Evolutionary conservation across 1,284 basidiomycete genomes (phyloP).

Genomic region (Boletus smithii): DNA sequence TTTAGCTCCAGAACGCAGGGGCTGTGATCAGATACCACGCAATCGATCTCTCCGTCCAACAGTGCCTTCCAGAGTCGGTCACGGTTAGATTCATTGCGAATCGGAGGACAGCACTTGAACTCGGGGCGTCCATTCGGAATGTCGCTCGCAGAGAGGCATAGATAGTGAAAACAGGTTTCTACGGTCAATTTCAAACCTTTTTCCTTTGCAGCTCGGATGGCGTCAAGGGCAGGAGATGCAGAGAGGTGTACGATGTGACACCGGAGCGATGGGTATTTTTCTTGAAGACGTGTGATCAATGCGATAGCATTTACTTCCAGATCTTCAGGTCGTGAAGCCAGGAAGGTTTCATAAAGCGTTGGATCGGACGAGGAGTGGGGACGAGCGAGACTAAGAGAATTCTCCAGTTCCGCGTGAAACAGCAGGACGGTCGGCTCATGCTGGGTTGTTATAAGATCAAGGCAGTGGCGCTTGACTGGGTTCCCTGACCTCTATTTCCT

Average conservation of each 20-base stretch:
- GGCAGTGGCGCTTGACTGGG: background rate
- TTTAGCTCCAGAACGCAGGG: constrained; percentile 85
- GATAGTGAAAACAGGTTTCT: constrained; percentile 95
- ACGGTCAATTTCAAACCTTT: constrained; percentile 72
- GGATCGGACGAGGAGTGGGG: constrained; percentile 37
- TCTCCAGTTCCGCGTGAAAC: constrained; percentile 88
- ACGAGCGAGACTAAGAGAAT: constrained; percentile 3
- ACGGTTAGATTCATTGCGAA: constrained; percentile 71
- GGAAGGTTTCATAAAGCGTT: constrained; percentile 74
- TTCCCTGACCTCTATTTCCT: constrained; percentile 59
- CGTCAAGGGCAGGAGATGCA: constrained; percentile 73
- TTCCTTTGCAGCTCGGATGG: constrained; percentile 65
- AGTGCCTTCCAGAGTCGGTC: constrained; percentile 79
- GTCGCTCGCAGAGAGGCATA: constrained; percentile 62
- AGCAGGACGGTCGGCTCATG: constrained; percentile 66
- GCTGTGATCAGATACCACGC: constrained; percentile 90
- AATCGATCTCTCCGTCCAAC: constrained; percentile 79
- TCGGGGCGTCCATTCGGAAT: constrained; percentile 72
- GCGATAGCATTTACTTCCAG: constrained; percentile 79
- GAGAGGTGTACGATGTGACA: constrained; percentile 95
- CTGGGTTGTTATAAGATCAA: constrained; percentile 38
- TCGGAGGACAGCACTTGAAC: constrained; percentile 96
- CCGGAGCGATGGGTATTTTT: constrained; percentile 61
- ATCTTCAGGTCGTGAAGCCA: constrained; percentile 74
- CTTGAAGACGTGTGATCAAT: constrained; percentile 66